Evolutionary conservation across 164 flowering plant genomes (phyloP).

Genomic region (Annona squamosa): DNA sequence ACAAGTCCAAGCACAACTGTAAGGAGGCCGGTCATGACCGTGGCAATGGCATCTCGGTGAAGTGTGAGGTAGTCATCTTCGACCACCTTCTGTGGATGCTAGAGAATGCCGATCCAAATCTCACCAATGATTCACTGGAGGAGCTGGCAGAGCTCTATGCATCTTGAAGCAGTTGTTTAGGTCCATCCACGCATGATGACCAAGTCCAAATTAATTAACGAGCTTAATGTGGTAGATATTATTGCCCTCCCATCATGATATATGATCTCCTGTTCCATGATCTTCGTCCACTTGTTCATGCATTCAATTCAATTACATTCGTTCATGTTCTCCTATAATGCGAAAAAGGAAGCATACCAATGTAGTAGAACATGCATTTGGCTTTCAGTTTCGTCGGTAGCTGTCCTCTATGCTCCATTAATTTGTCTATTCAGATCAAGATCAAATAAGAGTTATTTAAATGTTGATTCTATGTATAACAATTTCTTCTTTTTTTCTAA

Average conservation of each 20-base stretch:
- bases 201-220: background rate
- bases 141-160: slow-evolving; percentile 62
- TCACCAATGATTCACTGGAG: slow-evolving; percentile 43
- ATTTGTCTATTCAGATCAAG: too few species aligned
- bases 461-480: too few species aligned
- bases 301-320: background rate
- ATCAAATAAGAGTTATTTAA: too few species aligned
- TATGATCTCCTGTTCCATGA: background rate
- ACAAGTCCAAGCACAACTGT: slow-evolving; percentile 28
- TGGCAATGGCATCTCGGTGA: slow-evolving; percentile 23
- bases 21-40: slow-evolving; percentile 2
- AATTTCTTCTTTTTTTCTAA: too few species aligned
- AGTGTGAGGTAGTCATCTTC: slow-evolving; percentile 71
- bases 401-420: too few species aligned
- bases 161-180: slow-evolving; percentile 9
- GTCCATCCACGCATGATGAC: background rate
- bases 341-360: background rate
- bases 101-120: slow-evolving; percentile 49
- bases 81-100: slow-evolving; percentile 93
- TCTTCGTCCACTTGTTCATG: background rate
- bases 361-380: too few species aligned
- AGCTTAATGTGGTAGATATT: background rate
- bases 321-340: background rate
- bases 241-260: background rate
- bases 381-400: too few species aligned